These are phyloP conservation scores for Dactylorhiza incarnata DNA, from an alignment of 106 monocot species.

Conservation along the genomic window DNA sequence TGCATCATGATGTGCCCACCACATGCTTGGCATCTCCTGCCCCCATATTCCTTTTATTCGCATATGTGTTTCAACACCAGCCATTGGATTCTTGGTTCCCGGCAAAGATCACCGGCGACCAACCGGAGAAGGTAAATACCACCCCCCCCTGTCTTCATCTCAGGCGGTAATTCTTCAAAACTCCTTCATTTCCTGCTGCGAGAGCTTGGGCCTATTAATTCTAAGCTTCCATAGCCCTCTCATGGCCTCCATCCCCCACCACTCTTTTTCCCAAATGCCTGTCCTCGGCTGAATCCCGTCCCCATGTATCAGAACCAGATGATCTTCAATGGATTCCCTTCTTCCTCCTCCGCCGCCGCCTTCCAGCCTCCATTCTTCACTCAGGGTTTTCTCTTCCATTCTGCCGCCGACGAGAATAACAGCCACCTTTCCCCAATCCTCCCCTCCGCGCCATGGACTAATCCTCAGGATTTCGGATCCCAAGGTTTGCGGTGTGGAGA, in stretches of 20 bases:
- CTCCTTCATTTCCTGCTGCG: too few species aligned
- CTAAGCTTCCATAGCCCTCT: neutral
- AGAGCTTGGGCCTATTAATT: too few species aligned
- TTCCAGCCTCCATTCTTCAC: constrained; percentile 60
- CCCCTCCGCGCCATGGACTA: constrained; percentile 2
- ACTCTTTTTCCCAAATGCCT: neutral
- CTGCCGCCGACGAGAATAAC: constrained; percentile 11
- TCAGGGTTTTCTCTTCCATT: neutral
- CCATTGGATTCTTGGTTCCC: too few species aligned
- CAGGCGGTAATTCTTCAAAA: too few species aligned
- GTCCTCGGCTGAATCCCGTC: neutral
- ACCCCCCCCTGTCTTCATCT: too few species aligned
- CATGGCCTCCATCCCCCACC: neutral
- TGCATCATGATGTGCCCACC: too few species aligned
- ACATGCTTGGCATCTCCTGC: too few species aligned
- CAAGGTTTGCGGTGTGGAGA: neutral
- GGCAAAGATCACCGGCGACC: too few species aligned
- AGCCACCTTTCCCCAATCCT: constrained; percentile 13
- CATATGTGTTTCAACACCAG: too few species aligned
- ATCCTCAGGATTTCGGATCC: constrained; percentile 32
- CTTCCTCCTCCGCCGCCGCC: constrained; percentile 19
- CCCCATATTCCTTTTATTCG: too few species aligned
- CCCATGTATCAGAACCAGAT: constrained; percentile 18
- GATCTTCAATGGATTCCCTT: constrained; percentile 45
- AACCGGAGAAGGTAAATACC: too few species aligned